phyloP scores from a whole-genome alignment of 352 stramenopile species.

The Globisporangium takayamanum region DNA sequence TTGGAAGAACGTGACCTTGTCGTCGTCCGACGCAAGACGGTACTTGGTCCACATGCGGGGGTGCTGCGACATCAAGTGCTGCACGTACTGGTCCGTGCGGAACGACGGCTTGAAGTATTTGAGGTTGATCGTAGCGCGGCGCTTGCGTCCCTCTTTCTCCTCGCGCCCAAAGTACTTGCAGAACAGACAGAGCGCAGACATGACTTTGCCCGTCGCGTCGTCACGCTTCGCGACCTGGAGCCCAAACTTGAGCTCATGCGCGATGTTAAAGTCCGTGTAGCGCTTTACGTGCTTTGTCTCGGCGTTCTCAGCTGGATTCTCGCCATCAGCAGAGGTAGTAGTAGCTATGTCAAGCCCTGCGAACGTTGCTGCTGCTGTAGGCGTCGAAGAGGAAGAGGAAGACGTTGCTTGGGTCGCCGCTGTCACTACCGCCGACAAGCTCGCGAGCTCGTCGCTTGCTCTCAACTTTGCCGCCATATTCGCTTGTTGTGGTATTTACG shows the following conservation, averaged over 20 bases:
- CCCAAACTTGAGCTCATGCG: conserved; percentile 48
- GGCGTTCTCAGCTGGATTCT: not conserved
- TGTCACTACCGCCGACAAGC: no score
- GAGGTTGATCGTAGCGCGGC: conserved; percentile 48
- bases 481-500: no score
- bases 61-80: conserved; percentile 60
- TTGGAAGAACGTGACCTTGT: conserved; percentile 50
- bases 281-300: conserved; percentile 32
- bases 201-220: conserved; percentile 29
- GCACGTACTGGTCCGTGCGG: conserved; percentile 65
- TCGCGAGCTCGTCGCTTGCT: no score
- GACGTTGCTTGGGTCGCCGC: no score
- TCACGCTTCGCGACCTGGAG: conserved; percentile 45
- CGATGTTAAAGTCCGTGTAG: conserved; percentile 3
- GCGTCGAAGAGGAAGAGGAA: no score
- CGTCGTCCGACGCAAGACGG: conserved; percentile 27
- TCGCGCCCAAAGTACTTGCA: conserved; percentile 64
- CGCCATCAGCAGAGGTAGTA: not conserved
- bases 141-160: conserved; percentile 42
- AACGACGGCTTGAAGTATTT: conserved; percentile 66
- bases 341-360: no score
- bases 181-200: conserved; percentile 50
- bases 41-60: conserved; percentile 40
- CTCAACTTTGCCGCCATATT: no score
- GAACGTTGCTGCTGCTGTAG: no score